These are phyloP conservation scores for Hypholoma fasciculare DNA, from an alignment of 768 basidiomycete species.

Conservation along the genomic window DNA sequence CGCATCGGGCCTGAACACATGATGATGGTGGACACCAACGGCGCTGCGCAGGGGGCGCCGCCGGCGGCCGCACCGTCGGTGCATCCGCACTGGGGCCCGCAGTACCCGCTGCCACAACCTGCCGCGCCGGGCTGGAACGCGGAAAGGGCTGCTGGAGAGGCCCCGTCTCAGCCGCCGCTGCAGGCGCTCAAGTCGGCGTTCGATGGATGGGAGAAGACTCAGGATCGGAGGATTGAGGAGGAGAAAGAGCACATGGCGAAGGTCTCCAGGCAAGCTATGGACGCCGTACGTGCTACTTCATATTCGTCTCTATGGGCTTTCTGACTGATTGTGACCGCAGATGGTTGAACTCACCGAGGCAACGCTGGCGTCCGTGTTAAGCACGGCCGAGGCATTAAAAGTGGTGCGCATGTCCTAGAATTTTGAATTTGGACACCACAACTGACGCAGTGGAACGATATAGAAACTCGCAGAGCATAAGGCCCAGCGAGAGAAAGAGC, in stretches of 20 bases:
- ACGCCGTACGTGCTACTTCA: constrained; percentile 35
- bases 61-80: neutral
- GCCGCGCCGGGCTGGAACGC: neutral
- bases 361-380: constrained; percentile 61
- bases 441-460: constrained; percentile 19
- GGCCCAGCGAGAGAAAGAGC: constrained; percentile 46
- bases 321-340: constrained; percentile 28
- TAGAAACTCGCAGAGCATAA: constrained; percentile 55
- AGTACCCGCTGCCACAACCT: neutral
- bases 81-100: neutral
- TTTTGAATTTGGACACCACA: constrained; percentile 12
- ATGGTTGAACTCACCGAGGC: constrained; percentile 67
- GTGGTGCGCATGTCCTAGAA: constrained; percentile 40
- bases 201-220: constrained; percentile 9
- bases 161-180: neutral
- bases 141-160: neutral
- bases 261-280: constrained; percentile 48
- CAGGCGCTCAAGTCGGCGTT: neutral
- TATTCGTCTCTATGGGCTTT: neutral
- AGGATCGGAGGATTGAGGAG: constrained; percentile 29
- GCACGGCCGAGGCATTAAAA: constrained; percentile 59
- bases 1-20: constrained; percentile 5
- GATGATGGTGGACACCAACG: neutral
- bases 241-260: constrained; percentile 47
- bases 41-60: neutral